phyloP scores from a whole-genome alignment of 169 alveolate species.

The Pseudocohnilembus persalinus region DNA sequence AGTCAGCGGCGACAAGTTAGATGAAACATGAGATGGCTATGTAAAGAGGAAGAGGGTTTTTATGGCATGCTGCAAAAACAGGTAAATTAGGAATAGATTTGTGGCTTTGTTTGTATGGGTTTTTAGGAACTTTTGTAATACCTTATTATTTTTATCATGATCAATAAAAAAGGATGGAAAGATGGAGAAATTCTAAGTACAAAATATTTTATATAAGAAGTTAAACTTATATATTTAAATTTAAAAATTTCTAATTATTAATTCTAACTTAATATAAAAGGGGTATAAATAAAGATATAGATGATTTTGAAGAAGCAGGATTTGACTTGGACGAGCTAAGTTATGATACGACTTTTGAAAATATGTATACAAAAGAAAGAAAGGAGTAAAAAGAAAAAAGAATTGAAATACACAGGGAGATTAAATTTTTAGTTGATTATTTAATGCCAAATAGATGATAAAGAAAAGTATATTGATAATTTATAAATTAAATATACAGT shows the following conservation, averaged over 20 bases:
- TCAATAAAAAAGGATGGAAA: neutral
- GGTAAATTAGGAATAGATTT: constrained; percentile 32
- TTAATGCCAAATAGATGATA: constrained; percentile 22
- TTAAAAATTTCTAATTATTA: no score
- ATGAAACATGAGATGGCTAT: neutral
- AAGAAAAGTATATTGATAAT: no score
- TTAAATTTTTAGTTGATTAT: neutral
- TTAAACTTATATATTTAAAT: no score
- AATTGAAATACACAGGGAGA: constrained; percentile 15
- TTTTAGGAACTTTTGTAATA: neutral
- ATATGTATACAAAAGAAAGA: constrained; percentile 10
- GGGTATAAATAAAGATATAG: neutral
- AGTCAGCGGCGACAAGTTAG: neutral
- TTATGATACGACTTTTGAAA: neutral
- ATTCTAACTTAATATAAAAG: neutral
- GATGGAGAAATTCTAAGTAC: neutral
- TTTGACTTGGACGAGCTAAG: constrained; percentile 22
- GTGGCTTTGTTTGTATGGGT: constrained; percentile 4
- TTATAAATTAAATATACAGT: no score
- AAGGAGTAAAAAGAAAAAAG: constrained; percentile 12
- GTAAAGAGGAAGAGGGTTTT: constrained; percentile 1
- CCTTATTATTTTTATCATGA: constrained; percentile 12
- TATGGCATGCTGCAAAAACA: constrained; percentile 20
- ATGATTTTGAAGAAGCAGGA: constrained; percentile 13
- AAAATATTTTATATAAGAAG: no score